These are phyloP conservation scores for Tolypocladium inflatum DNA, from an alignment of 2,329 filamentous ascomycete genomes.

Conservation along the genomic window DNA sequence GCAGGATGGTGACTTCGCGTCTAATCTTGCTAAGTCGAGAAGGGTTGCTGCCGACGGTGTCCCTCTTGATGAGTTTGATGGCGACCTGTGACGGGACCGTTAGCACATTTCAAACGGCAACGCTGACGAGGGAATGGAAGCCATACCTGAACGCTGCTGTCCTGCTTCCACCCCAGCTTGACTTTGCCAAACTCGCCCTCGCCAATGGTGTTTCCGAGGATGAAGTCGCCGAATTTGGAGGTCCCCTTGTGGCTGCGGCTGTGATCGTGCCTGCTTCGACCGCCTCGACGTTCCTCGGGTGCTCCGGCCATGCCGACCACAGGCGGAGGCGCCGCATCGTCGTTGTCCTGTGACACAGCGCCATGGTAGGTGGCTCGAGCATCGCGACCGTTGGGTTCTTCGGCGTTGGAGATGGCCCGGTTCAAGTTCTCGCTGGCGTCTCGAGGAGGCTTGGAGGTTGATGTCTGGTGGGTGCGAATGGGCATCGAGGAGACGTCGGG, in stretches of 20 bases:
- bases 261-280: constrained; percentile 52
- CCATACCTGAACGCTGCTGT: constrained; percentile 71
- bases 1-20: constrained; percentile 87
- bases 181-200: constrained; percentile 99
- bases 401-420: constrained; percentile 46
- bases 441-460: constrained; percentile 49
- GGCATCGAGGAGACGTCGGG: constrained; percentile 30
- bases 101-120: constrained; percentile 1
- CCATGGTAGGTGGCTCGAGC: constrained; percentile 12
- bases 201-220: constrained; percentile 88
- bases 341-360: constrained; percentile 18
- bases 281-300: constrained; percentile 37
- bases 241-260: constrained; percentile 47
- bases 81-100: constrained; percentile 55
- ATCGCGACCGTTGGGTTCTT: constrained; percentile 19
- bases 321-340: constrained; percentile 35
- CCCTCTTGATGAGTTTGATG: constrained; percentile 93
- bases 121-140: not conserved
- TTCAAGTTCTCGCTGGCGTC: constrained; percentile 75
- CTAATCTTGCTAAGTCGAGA: constrained; percentile 92
- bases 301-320: constrained; percentile 32
- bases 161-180: constrained; percentile 96
- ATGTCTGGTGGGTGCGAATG: constrained; percentile 31
- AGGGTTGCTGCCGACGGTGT: constrained; percentile 80
- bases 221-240: constrained; percentile 90